These are phyloP conservation scores for Metarhizium robertsii DNA, from an alignment of 2,329 filamentous ascomycete species.

Conservation along the genomic window DNA sequence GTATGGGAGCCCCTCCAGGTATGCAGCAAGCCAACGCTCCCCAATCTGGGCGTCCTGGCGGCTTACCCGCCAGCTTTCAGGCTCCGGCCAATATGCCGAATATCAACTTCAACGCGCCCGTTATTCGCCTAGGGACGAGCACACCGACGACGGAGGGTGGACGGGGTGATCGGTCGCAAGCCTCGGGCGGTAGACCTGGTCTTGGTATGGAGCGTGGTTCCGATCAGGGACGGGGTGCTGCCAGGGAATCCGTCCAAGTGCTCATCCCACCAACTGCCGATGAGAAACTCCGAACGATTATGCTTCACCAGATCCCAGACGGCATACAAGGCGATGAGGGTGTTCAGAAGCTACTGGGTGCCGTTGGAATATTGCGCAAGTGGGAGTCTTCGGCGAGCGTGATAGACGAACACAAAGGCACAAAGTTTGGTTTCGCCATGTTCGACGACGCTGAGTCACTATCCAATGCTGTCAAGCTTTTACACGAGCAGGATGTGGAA, in stretches of 20 bases:
- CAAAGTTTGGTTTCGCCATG: constrained; percentile 90
- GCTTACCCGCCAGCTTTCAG: constrained; percentile 76
- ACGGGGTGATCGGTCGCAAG: constrained; percentile 29
- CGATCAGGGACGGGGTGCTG: constrained; percentile 57
- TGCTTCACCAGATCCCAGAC: constrained; percentile 77
- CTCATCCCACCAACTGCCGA: constrained; percentile 78
- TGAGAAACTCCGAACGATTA: constrained; percentile 85
- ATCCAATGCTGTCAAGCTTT: constrained; percentile 72
- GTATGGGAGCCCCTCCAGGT: constrained; percentile 72
- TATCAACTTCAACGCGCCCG: constrained; percentile 95
- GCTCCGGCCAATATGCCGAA: constrained; percentile 87
- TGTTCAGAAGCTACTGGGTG: constrained; percentile 66
- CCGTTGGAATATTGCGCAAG: constrained; percentile 70
- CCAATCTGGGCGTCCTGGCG: constrained; percentile 71
- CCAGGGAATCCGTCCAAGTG: constrained; percentile 60
- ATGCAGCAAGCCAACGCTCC: constrained; percentile 66
- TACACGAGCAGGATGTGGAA: constrained; percentile 72
- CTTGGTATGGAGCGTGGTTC: constrained; percentile 54
- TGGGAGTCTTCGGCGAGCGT: constrained; percentile 68
- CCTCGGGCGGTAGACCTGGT: constrained; percentile 30
- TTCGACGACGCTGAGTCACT: constrained; percentile 88
- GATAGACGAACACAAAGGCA: constrained; percentile 61
- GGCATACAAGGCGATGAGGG: constrained; percentile 68
- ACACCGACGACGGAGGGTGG: constrained; percentile 42
- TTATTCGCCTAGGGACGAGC: constrained; percentile 85